phyloP scores from a whole-genome alignment of 2,329 filamentous ascomycete genomes.

The Fusarium austroafricanum region DNA sequence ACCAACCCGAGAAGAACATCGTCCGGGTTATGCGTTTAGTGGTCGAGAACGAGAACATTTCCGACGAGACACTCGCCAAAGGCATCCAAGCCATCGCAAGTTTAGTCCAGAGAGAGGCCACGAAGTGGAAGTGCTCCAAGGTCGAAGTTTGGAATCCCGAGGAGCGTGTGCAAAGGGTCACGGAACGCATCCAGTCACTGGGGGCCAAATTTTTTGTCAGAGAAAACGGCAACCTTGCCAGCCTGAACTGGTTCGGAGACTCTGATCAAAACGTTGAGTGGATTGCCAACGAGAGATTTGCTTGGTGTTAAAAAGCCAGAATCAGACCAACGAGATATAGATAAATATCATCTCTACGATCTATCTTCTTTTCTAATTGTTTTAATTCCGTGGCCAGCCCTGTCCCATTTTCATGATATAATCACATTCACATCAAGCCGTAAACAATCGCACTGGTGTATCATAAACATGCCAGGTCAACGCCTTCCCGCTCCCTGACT shows the following conservation, averaged over 20 bases:
- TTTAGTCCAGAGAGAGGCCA: conserved; percentile 76
- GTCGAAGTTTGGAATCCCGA: conserved; percentile 89
- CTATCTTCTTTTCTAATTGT: conserved; percentile 40
- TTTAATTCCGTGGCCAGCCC: conserved; percentile 30
- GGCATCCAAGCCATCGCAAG: conserved; percentile 72
- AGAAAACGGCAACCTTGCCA: conserved; percentile 75
- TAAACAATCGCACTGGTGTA: conserved; percentile 48
- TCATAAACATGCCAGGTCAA: conserved; percentile 47
- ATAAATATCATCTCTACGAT: conserved; percentile 35
- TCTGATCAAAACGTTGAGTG: conserved; percentile 70
- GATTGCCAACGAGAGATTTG: conserved; percentile 82
- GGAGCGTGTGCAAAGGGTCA: conserved; percentile 60
- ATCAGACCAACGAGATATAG: conserved; percentile 30
- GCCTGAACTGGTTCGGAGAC: conserved; percentile 77
- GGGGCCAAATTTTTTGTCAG: conserved; percentile 64
- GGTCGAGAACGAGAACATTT: conserved; percentile 64
- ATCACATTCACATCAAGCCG: conserved; percentile 45
- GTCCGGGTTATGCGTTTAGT: conserved; percentile 77
- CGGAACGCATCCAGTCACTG: conserved; percentile 60
- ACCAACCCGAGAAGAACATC: conserved; percentile 69
- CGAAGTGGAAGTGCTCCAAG: conserved; percentile 74
- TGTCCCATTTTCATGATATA: conserved; percentile 43
- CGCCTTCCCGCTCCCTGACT: conserved; percentile 44
- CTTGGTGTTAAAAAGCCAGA: conserved; percentile 70
- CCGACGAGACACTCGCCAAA: conserved; percentile 58